Conservation (phyloP, 2,329 filamentous ascomycete species). For the Escovopsis sp. region DNA sequence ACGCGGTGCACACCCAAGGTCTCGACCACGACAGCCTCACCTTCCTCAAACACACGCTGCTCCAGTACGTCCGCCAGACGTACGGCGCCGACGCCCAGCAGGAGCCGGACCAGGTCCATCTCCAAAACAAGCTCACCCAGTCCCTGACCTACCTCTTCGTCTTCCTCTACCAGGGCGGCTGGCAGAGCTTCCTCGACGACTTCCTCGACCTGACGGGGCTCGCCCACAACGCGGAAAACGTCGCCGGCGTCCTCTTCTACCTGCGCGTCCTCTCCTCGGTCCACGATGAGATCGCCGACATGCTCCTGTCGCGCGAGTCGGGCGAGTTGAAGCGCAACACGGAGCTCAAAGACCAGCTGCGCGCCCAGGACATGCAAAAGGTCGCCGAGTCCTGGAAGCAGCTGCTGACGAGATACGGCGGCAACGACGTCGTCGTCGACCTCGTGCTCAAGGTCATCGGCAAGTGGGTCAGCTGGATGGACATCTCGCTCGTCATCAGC, state of each 20-base stretch:
- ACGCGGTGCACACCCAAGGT: constrained; percentile 66
- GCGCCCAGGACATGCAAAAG: constrained; percentile 74
- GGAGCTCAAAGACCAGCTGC: constrained; percentile 79
- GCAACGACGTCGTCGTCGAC: constrained; percentile 61
- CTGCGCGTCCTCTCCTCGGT: constrained; percentile 77
- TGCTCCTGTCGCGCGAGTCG: constrained; percentile 63
- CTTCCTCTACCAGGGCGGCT: constrained; percentile 68
- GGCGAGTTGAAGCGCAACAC: constrained; percentile 74
- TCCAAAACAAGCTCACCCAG: constrained; percentile 96
- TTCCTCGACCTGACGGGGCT: constrained; percentile 60
- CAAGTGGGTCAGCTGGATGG: constrained; percentile 98
- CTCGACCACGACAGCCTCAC: constrained; percentile 58
- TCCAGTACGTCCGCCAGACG: constrained; percentile 63
- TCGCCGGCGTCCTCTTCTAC: constrained; percentile 67
- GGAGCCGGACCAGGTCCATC: constrained; percentile 52
- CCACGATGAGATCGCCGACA: constrained; percentile 94
- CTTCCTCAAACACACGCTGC: constrained; percentile 65
- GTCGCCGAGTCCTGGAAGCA: constrained; percentile 86
- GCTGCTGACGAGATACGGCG: constrained; percentile 63
- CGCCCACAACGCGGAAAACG: constrained; percentile 51
- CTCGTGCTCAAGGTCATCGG: constrained; percentile 84
- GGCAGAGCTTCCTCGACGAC: constrained; percentile 85
- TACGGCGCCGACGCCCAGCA: constrained; percentile 49
- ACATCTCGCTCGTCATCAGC: constrained; percentile 87
- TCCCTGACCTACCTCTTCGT: constrained; percentile 90